Evolutionary conservation across 352 stramenopile genomes (phyloP).

Genomic region (Hyphochytrium catenoides): DNA sequence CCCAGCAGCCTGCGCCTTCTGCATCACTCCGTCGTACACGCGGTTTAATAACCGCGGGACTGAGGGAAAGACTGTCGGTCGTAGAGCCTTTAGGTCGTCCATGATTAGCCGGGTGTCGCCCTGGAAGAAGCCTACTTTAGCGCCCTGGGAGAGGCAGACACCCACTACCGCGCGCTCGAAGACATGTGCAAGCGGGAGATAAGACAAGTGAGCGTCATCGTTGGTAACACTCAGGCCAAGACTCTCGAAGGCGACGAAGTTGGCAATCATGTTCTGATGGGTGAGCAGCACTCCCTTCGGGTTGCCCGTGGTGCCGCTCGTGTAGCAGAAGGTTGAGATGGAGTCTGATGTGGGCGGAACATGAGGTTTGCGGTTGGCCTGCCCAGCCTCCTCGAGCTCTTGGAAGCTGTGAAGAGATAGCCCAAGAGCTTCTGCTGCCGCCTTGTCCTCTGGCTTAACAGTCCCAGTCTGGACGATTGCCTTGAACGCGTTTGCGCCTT

Average conservation of each 20-base stretch:
- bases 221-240: conserved; percentile 13
- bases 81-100: conserved; percentile 66
- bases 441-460: neutral
- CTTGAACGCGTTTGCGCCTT: too few relatives aligned
- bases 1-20: conserved; percentile 28
- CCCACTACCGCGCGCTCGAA: conserved; percentile 60
- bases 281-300: conserved; percentile 37
- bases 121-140: conserved; percentile 74
- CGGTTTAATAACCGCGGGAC: conserved; percentile 88
- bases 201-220: conserved; percentile 75
- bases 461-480: conserved; percentile 1
- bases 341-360: too few relatives aligned
- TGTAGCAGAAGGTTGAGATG: too few relatives aligned
- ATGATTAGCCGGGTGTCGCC: conserved; percentile 65
- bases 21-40: conserved; percentile 80
- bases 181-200: conserved; percentile 86
- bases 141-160: conserved; percentile 34
- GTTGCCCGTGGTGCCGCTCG: conserved; percentile 35
- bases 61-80: conserved; percentile 69
- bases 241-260: conserved; percentile 23
- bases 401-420: conserved; percentile 2
- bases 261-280: conserved; percentile 24
- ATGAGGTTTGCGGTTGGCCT: too few relatives aligned
- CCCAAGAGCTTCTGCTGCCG: neutral
- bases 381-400: conserved; percentile 2